phyloP scores from a whole-genome alignment of 2,329 filamentous ascomycete species.

The Dothistroma pini region DNA sequence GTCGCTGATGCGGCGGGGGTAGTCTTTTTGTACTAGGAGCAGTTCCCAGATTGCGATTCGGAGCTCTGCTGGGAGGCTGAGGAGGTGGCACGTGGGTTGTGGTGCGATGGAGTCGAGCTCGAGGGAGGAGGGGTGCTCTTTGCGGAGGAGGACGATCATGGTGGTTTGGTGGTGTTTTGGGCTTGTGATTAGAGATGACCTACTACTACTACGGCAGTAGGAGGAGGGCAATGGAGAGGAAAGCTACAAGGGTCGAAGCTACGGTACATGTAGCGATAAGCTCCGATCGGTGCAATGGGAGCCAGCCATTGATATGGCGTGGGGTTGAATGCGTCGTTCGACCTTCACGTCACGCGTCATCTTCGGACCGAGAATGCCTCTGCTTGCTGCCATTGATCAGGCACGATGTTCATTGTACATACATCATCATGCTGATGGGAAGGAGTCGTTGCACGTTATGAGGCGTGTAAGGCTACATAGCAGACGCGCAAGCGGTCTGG shows the following conservation, averaged over 20 bases:
- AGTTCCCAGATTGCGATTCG: conserved; percentile 54
- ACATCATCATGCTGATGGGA: not conserved
- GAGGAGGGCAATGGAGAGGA: not conserved
- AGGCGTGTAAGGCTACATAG: too few relatives aligned
- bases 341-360: not conserved
- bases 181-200: not conserved
- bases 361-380: not conserved
- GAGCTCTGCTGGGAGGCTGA: conserved; percentile 56
- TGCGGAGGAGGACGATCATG: conserved; percentile 21
- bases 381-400: not conserved
- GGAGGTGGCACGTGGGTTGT: conserved; percentile 29
- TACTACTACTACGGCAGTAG: not conserved
- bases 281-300: conserved; percentile 3
- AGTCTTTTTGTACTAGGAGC: conserved; percentile 23
- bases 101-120: conserved; percentile 9
- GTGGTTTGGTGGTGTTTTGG: not conserved
- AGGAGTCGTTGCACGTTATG: too few relatives aligned
- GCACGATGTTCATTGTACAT: not conserved
- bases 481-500: too few relatives aligned
- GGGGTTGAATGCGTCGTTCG: not conserved
- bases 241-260: not conserved
- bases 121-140: conserved; percentile 6
- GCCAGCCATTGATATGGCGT: not conserved
- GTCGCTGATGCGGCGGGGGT: not conserved
- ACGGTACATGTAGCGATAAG: conserved; percentile 1